phyloP scores from a whole-genome alignment of 2,329 filamentous ascomycete species.

The Clonostachys byssicola region DNA sequence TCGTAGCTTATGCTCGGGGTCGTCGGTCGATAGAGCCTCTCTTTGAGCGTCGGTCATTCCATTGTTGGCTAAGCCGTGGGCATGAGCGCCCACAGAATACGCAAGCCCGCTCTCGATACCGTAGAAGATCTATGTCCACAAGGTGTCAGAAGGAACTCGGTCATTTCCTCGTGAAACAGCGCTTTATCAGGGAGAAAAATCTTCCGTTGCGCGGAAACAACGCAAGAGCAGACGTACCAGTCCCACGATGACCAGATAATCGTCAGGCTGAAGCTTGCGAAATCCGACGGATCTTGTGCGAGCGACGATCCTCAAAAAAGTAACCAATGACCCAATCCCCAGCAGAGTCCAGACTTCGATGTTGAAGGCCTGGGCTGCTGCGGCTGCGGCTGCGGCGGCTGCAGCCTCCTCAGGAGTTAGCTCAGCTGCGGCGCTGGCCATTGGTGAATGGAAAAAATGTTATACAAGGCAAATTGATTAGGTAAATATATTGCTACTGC shows the following conservation, averaged over 20 bases:
- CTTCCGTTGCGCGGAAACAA: not conserved
- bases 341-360: conserved; percentile 37
- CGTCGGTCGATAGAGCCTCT: conserved; percentile 30
- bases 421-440: too few species aligned
- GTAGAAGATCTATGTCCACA: conserved; percentile 26
- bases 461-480: too few species aligned
- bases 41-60: conserved; percentile 49
- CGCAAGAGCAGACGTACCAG: conserved; percentile 28
- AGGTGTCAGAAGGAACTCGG: too few species aligned
- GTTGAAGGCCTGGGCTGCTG: conserved; percentile 14
- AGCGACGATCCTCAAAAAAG: conserved; percentile 43
- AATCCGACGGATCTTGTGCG: conserved; percentile 43
- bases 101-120: conserved; percentile 44
- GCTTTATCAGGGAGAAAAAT: too few species aligned
- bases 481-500: not conserved
- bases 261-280: conserved; percentile 48
- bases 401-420: conserved; percentile 5
- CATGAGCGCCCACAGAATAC: conserved; percentile 43
- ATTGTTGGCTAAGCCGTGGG: conserved; percentile 50
- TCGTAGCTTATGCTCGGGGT: conserved; percentile 34
- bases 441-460: too few species aligned
- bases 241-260: conserved; percentile 53
- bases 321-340: conserved; percentile 41
- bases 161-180: too few species aligned
- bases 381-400: conserved; percentile 11